These are phyloP conservation scores for Esteya vermicola DNA, from an alignment of 2,329 filamentous ascomycete species.

Conservation along the genomic window DNA sequence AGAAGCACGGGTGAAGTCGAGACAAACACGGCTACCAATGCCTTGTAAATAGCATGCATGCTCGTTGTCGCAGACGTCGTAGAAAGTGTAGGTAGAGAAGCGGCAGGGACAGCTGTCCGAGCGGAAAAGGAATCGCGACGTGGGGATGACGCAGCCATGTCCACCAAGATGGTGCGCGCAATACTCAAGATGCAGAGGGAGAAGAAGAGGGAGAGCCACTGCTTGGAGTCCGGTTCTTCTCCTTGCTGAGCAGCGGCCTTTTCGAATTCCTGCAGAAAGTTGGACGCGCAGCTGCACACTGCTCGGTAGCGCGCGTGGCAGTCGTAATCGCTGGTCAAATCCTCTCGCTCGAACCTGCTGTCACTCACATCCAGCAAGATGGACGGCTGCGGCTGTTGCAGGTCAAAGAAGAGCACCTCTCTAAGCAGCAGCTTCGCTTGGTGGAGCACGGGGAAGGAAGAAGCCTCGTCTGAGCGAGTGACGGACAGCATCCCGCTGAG, in stretches of 20 bases:
- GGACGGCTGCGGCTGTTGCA: conserved; percentile 32
- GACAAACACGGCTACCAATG: conserved; percentile 33
- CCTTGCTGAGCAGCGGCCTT: conserved; percentile 24
- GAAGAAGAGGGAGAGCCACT: conserved; percentile 37
- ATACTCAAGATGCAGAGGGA: conserved; percentile 46
- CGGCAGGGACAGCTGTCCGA: no score
- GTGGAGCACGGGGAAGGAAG: conserved; percentile 34
- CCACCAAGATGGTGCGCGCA: conserved; percentile 35
- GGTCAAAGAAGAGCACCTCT: conserved; percentile 39
- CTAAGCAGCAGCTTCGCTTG: conserved; percentile 40
- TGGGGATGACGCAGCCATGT: conserved; percentile 22
- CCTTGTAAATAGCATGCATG: conserved; percentile 36
- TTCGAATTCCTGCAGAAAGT: conserved; percentile 40
- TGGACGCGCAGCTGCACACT: conserved; percentile 33
- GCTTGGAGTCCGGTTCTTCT: conserved; percentile 23
- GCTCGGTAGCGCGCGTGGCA: conserved; percentile 31
- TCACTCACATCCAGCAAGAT: conserved; percentile 25
- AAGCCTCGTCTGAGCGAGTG: conserved; percentile 32
- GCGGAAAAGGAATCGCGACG: conserved; percentile 10
- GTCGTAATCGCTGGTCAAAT: conserved; percentile 27
- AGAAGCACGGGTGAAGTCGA: conserved; percentile 28
- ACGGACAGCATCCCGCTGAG: conserved; percentile 33
- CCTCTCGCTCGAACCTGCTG: conserved; percentile 16
- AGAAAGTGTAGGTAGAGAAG: no score
- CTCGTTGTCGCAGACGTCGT: no score